Evolutionary conservation across 169 alveolate genomes (phyloP), one percentile per base, ranked within the genome.

Genomic region (Plasmodium berghei): DNA sequence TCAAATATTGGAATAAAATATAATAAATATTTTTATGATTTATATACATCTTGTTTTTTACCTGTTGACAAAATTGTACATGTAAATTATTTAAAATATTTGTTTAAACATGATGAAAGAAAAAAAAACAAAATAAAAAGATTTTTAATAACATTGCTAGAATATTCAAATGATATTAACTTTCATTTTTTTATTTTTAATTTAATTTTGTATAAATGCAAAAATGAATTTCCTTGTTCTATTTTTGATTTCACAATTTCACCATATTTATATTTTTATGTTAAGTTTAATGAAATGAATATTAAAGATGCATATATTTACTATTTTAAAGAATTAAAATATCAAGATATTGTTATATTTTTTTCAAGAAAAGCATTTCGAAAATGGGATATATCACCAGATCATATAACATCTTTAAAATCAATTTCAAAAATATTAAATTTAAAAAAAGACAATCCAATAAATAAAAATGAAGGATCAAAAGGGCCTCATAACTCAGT

Each of bases 151-250:
- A 86, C 87, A 12, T 20, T 86, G 6, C 12, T 86, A 24, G 87
- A 71, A 48, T 61, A 58, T 48, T 86, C 75, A 1, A 71, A 22
- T 16, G 91, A 86, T 56, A 26, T 86, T 0, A 86, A 86, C 26
- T 86, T 86, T 18, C 91, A 86, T 52, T 86, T 86, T 18, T 86
- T 86, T 22, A 22, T 86, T 10, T 86, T 86, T 71, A 58, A 86
- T 64, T 66, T 86, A 49, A 70, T 86, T 59, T 54, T 86, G 42
- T 86, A 86, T 55, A 86, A 86, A 86, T 86, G 91, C 54, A 63
- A 49, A n/a, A 86, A 86, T 54, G 69, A 64, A 20, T 86, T 86
- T 26, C 91, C 91, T 1, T 86, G 91, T 61, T 46, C 87, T 8
- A 63, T 86, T 9, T 86, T 64, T n/a, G 87, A 86, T 42, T 34